Evolutionary conservation across 2,329 filamentous ascomycete genomes (phyloP), one percentile per base, ranked within the genome.

Genomic region (Cladosporium cucumerinum): DNA sequence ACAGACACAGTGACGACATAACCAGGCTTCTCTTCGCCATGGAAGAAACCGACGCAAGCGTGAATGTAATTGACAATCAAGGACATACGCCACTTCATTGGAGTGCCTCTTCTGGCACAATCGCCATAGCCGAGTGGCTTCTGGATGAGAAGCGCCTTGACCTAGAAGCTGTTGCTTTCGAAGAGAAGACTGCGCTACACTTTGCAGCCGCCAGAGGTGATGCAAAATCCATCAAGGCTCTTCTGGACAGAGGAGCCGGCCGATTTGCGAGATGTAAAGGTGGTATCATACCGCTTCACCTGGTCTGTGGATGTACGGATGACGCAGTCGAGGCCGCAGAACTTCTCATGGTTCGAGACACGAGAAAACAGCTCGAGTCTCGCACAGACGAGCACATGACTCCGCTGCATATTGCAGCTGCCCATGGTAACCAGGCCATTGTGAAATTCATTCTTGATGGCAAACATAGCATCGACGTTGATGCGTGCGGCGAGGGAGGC

Each of bases 401-500:
- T 6, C 64, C 66, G 12, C 63, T 72, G 10, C 70, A 72, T 52
- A 63, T 67, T 23, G 70, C 69, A 11, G 69, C 66, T 23, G 55
- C 60, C 23, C 65, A 68, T 46, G 61, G 64, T 10, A 49, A 66
- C 11, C 61, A 65, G 3, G 63, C 46, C 11, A 61, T 68, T 8
- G 65, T 71, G 5, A 30, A 26, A 0, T 58, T 57, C 3, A 48
- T 71, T 1, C 68, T 71, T 30, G 57, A 66, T 2, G 49, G 61
- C 25, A 46, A 5, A 21, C 6, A 65, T 46, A 32, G 48, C 8
- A 59, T 63, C 3, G 49, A 69, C 21, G 34, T 70, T 16, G 57
- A 71, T 48, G 64, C 62, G 6, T 36, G 49, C 18, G 64, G 66
- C 46, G 69, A 72, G n/a, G 72, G 69, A 12, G 66, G 69, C 34